A percentile compares a stretch with the other conserved stretches of the same genome.
These are phyloP conservation scores for Chaetoceros muelleri DNA, from an alignment of 108 stramenopile species.

Conservation along the genomic window DNA sequence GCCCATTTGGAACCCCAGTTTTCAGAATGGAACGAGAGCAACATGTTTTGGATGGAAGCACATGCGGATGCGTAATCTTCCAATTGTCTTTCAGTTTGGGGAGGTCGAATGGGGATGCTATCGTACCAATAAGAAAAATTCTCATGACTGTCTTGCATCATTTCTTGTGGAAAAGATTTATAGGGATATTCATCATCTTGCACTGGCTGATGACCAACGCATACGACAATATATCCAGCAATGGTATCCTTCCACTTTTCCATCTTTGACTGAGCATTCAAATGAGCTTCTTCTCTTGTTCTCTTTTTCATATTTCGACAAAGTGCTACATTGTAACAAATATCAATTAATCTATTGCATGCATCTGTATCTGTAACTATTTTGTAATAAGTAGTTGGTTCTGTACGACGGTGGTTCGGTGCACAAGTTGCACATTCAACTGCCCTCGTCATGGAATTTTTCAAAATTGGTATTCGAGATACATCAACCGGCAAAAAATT, in stretches of 20 bases:
- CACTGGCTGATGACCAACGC: conserved; percentile 38
- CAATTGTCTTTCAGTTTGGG: conserved; percentile 39
- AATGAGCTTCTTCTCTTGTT: conserved; percentile 24
- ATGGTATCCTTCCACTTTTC: conserved; percentile 47
- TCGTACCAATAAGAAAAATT: conserved; percentile 10
- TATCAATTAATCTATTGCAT: conserved; percentile 38
- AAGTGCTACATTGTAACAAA: conserved; percentile 43
- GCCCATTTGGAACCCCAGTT: conserved; percentile 59
- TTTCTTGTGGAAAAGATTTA: neutral
- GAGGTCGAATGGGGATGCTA: conserved; percentile 39
- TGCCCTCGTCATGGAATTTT: conserved; percentile 41
- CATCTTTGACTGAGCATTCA: conserved; percentile 37
- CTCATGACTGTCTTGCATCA: neutral
- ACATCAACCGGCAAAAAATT: conserved; percentile 4
- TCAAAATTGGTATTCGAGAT: conserved; percentile 6
- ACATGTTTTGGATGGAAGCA: conserved; percentile 60
- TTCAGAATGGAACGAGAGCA: conserved; percentile 57
- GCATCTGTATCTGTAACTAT: conserved; percentile 24
- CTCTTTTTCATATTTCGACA: conserved; percentile 9
- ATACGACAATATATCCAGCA: conserved; percentile 56
- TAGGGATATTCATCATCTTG: conserved; percentile 6
- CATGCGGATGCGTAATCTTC: conserved; percentile 70
- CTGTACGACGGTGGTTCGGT: conserved; percentile 58
- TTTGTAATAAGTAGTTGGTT: conserved; percentile 51
- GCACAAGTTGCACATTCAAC: conserved; percentile 44